A percentile compares a stretch with the other conserved stretches of the same genome.
Conservation (phyloP, 495 filamentous ascomycete species). For the Penicillium salamii region DNA sequence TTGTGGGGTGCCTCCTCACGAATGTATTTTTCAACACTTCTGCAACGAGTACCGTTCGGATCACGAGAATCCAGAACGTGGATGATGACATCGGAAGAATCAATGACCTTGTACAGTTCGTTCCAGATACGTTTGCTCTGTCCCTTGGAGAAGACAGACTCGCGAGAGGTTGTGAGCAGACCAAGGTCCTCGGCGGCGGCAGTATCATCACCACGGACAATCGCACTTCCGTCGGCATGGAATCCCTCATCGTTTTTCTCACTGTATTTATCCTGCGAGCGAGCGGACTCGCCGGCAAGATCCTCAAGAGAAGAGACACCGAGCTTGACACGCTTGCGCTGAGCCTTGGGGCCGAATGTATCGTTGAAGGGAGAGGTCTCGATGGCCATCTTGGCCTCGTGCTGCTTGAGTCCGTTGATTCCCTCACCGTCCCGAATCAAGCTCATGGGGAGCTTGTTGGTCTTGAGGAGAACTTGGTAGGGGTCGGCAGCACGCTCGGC, state of each 20-base stretch:
- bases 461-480: slow-evolving; percentile 86
- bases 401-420: slow-evolving; percentile 80
- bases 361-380: slow-evolving; percentile 82
- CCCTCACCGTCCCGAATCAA: slow-evolving; percentile 65
- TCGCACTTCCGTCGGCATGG: slow-evolving; percentile 65
- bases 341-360: slow-evolving; percentile 89
- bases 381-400: slow-evolving; percentile 90
- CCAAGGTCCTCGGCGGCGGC: slow-evolving; percentile 42
- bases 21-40: slow-evolving; percentile 90
- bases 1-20: slow-evolving; percentile 92
- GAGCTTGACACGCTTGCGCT: slow-evolving; percentile 87
- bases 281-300: slow-evolving; percentile 71
- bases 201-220: slow-evolving; percentile 49
- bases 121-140: slow-evolving; percentile 97
- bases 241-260: slow-evolving; percentile 72
- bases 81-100: slow-evolving; percentile 92
- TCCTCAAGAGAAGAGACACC: slow-evolving; percentile 76
- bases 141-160: slow-evolving; percentile 91
- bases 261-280: slow-evolving; percentile 74
- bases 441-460: slow-evolving; percentile 89
- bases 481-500: slow-evolving; percentile 86
- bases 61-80: slow-evolving; percentile 94
- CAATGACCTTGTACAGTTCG: slow-evolving; percentile 96
- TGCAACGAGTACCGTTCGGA: slow-evolving; percentile 84
- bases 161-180: slow-evolving; percentile 65